Evolutionary conservation across 139 green algal species (phyloP).

Genomic region (Chlorella sorokiniana): DNA sequence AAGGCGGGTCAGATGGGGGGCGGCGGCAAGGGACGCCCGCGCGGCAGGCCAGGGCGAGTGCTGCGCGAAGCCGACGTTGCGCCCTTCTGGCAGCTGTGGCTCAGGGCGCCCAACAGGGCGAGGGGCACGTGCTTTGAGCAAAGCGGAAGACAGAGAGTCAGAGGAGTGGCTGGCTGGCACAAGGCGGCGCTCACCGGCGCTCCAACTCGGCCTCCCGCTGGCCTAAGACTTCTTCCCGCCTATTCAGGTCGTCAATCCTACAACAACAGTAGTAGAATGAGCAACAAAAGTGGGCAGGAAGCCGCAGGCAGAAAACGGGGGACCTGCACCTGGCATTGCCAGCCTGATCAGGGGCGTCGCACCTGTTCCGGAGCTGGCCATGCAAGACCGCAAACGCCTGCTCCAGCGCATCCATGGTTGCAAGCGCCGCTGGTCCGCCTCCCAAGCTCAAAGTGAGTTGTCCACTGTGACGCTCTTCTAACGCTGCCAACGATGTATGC

Average conservation of each 20-base stretch:
- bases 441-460: too few relatives aligned
- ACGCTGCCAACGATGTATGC: too few relatives aligned
- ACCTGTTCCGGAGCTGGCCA: not conserved
- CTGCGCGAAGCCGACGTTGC: too few relatives aligned
- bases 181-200: slow-evolving; percentile 7
- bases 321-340: too few relatives aligned
- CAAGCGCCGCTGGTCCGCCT: not conserved
- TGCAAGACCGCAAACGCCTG: not conserved
- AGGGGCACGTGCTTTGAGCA: not conserved
- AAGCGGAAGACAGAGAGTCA: not conserved
- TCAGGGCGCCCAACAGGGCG: not conserved
- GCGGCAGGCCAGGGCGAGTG: not conserved
- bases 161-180: not conserved
- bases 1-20: too few relatives aligned
- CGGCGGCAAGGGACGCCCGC: too few relatives aligned
- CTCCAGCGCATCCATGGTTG: not conserved
- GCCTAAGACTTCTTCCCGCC: not conserved
- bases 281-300: not conserved
- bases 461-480: too few relatives aligned
- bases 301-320: not conserved
- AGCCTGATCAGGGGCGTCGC: not conserved
- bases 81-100: too few relatives aligned
- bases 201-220: slow-evolving; percentile 2
- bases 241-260: not conserved
- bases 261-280: not conserved